These are phyloP conservation scores for Angophora floribunda DNA, from an alignment of 345 rosid genomes.

Conservation along the genomic window DNA sequence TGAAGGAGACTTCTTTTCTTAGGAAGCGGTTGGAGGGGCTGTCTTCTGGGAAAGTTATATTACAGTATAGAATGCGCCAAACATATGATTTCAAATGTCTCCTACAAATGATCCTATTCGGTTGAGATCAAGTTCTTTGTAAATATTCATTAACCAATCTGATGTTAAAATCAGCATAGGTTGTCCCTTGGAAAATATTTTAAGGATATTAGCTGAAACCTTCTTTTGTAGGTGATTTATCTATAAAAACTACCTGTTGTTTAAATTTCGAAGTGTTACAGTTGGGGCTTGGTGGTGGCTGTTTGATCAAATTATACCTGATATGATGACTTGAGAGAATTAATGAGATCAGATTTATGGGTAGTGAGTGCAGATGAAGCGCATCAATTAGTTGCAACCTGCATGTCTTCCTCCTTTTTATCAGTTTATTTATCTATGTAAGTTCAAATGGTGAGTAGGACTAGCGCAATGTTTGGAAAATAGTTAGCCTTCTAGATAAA, in stretches of 20 bases:
- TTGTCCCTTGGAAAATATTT: background rate
- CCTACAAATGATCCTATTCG: background rate
- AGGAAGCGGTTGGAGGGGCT: background rate
- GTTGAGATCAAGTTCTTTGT: background rate
- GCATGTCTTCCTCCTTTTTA: background rate
- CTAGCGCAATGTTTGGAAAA: background rate
- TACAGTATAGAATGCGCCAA: background rate
- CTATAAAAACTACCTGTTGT: background rate
- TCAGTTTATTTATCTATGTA: background rate
- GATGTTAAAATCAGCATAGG: background rate
- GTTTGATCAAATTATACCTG: background rate
- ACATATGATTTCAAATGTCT: background rate
- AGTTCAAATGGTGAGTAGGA: background rate
- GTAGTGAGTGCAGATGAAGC: background rate
- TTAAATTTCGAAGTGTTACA: background rate
- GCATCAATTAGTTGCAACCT: background rate
- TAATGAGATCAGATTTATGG: background rate
- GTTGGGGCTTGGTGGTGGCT: background rate
- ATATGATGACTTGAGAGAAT: background rate
- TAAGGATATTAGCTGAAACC: background rate
- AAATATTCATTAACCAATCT: background rate
- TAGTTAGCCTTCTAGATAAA: background rate
- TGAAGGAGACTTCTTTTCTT: background rate
- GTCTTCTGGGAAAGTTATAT: background rate
- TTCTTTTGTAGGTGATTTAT: background rate